phyloP scores from a whole-genome alignment of 108 stramenopile species.

The Cyclotella atomus region DNA sequence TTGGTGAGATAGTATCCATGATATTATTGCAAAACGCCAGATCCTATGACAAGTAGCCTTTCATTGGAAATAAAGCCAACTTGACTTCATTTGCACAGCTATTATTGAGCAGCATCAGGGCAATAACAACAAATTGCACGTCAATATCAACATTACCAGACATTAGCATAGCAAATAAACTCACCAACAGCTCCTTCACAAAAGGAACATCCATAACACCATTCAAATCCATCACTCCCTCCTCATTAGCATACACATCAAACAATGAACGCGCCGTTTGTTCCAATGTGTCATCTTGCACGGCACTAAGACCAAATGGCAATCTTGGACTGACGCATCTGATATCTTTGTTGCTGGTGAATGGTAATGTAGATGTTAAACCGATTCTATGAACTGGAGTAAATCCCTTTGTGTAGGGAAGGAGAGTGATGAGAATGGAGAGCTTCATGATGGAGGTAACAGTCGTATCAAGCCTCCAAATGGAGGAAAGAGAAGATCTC shows the following conservation, averaged over 20 bases:
- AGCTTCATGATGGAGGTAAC: too few relatives aligned
- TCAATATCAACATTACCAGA: background rate
- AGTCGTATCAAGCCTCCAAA: too few relatives aligned
- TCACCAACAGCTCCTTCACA: conserved; percentile 70
- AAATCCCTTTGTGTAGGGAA: too few relatives aligned
- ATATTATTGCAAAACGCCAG: background rate
- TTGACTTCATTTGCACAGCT: too few relatives aligned
- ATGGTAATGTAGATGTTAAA: too few relatives aligned
- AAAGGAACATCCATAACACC: conserved; percentile 50
- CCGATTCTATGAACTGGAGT: too few relatives aligned
- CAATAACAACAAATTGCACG: background rate
- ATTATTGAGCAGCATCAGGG: background rate
- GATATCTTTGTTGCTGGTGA: too few relatives aligned
- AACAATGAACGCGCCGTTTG: conserved; percentile 56
- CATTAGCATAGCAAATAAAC: conserved; percentile 5
- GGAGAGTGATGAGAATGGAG: too few relatives aligned
- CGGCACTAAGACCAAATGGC: background rate
- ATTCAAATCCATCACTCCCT: conserved; percentile 58
- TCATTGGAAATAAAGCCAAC: background rate
- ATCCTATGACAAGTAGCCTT: background rate
- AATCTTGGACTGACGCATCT: background rate
- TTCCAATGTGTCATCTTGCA: conserved; percentile 1
- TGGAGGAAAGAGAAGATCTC: too few relatives aligned
- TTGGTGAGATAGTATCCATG: background rate
- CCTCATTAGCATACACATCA: conserved; percentile 55